A percentile compares a stretch with the other conserved stretches of the same genome.
Conservation (phyloP, 306 rosid species). For the Geum urbanum region DNA sequence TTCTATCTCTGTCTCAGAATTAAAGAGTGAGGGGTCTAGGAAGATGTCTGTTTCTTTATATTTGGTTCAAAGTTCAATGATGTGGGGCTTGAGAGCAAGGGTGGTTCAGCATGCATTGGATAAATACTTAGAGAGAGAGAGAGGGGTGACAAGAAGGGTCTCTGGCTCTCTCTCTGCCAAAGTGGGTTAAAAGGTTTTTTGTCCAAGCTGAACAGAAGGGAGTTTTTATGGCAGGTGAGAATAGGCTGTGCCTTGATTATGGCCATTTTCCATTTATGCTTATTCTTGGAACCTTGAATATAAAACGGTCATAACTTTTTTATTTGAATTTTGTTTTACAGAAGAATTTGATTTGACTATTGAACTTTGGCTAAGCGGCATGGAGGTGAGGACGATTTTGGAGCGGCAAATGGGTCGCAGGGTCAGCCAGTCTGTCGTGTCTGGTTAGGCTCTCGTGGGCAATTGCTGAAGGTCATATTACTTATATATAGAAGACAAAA, state of each 20-base stretch:
- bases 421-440: background rate
- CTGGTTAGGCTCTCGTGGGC: background rate
- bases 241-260: background rate
- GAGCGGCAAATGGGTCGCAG: constrained; percentile 15
- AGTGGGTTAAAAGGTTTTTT: constrained; percentile 34
- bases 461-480: too few species aligned
- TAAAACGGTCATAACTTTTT: constrained; percentile 1
- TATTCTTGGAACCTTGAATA: background rate
- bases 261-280: constrained; percentile 5
- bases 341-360: background rate
- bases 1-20: constrained; percentile 11
- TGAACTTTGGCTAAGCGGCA: constrained; percentile 7
- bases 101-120: constrained; percentile 19
- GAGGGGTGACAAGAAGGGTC: constrained; percentile 3
- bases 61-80: constrained; percentile 1
- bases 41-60: constrained; percentile 24
- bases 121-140: constrained; percentile 17
- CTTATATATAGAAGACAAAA: too few species aligned
- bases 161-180: background rate
- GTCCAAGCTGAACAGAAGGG: constrained; percentile 18
- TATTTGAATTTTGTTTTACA: background rate
- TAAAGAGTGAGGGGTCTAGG: constrained; percentile 27
- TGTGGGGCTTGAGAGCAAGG: constrained; percentile 17
- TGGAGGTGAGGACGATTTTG: constrained; percentile 3
- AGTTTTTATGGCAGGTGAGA: background rate